Conservation (phyloP, 2,329 filamentous ascomycete genomes). For the Cladophialophora chaetospira region DNA sequence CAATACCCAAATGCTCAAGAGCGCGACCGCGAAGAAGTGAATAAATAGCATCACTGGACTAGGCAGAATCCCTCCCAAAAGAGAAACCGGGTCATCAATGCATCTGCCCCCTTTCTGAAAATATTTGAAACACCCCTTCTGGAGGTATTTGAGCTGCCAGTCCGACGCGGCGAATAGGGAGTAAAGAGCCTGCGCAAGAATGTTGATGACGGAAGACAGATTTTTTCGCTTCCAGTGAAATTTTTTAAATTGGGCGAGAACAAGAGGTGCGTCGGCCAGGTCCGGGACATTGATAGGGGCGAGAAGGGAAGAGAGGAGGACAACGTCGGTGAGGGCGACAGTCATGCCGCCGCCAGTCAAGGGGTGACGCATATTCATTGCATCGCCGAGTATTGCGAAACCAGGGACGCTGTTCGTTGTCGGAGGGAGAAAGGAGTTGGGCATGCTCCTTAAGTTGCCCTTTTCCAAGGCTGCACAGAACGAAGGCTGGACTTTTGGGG, state of each 20-base stretch:
- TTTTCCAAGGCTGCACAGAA: slow-evolving; percentile 76
- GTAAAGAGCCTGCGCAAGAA: slow-evolving; percentile 94
- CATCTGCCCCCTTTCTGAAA: slow-evolving; percentile 74
- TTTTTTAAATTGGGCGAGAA: slow-evolving; percentile 67
- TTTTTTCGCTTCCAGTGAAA: slow-evolving; percentile 90
- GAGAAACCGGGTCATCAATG: slow-evolving; percentile 75
- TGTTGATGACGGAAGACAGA: slow-evolving; percentile 87
- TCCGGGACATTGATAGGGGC: slow-evolving; percentile 67
- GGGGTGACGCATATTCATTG: slow-evolving; percentile 99
- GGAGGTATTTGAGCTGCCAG: slow-evolving; percentile 72
- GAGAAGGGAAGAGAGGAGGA: slow-evolving; percentile 74
- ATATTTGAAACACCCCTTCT: slow-evolving; percentile 89
- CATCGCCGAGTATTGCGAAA: slow-evolving; percentile 83
- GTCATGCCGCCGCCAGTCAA: slow-evolving; percentile 98
- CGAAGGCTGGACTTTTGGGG: slow-evolving; percentile 68
- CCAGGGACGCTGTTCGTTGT: slow-evolving; percentile 70
- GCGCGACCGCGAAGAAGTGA: slow-evolving; percentile 93
- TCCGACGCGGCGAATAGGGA: slow-evolving; percentile 82
- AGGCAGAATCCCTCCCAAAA: slow-evolving; percentile 79
- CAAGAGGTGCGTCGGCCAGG: slow-evolving; percentile 66
- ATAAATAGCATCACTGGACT: slow-evolving; percentile 77
- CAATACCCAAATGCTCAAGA: slow-evolving; percentile 78
- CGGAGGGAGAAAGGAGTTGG: slow-evolving; percentile 89
- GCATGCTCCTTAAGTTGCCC: slow-evolving; percentile 85
- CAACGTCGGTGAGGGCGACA: slow-evolving; percentile 89